phyloP scores from a whole-genome alignment of 768 basidiomycete genomes.

The Phanerochaete carnosa region DNA sequence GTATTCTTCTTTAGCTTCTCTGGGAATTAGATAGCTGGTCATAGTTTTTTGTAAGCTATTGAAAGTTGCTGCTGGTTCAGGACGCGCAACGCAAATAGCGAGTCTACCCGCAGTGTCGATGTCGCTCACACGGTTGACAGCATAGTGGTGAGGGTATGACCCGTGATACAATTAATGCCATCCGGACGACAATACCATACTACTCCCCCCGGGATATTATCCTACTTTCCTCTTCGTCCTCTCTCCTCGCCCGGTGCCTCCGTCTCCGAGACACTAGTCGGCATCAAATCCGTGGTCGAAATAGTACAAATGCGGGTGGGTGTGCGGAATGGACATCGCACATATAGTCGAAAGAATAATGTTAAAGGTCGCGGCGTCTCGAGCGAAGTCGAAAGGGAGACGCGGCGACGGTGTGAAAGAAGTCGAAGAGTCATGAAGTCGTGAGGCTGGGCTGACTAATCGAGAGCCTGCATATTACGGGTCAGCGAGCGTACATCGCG shows the following conservation, averaged over 20 bases:
- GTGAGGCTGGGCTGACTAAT: background rate
- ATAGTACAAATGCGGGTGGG: background rate
- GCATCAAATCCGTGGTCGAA: background rate
- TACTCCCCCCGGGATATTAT: background rate
- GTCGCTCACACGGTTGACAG: too few relatives aligned
- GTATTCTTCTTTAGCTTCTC: too few relatives aligned
- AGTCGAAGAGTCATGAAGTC: background rate
- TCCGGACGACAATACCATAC: too few relatives aligned
- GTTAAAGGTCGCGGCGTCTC: background rate
- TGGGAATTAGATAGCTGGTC: too few relatives aligned
- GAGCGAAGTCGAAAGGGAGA: background rate
- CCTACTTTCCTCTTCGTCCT: background rate
- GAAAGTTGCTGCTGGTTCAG: too few relatives aligned
- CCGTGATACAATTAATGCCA: too few relatives aligned
- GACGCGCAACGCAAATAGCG: too few relatives aligned
- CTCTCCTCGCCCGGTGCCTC: background rate
- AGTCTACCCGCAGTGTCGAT: too few relatives aligned
- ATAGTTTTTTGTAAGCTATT: too few relatives aligned
- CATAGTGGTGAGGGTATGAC: too few relatives aligned
- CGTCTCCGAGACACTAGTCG: background rate
- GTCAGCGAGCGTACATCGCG: background rate
- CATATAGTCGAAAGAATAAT: background rate
- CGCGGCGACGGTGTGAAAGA: background rate
- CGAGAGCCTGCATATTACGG: background rate
- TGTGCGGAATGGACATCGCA: background rate